These are phyloP conservation scores for Sphagnum fallax DNA, from an alignment of 228 moss, liverwort and hornwort species.

Conservation along the genomic window DNA sequence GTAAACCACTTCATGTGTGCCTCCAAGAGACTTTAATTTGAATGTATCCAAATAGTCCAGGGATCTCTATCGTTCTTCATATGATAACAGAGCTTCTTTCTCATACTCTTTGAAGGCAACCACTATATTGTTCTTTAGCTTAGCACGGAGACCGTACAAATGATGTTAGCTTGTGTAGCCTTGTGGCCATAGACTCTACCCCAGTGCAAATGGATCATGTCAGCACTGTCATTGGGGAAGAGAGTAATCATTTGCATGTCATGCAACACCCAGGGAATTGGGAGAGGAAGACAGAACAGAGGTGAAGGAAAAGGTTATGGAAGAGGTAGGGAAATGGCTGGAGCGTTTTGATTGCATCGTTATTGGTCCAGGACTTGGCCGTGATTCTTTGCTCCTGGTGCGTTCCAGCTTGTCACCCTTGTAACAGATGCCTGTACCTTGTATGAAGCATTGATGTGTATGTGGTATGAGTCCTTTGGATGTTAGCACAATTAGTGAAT, in stretches of 20 bases:
- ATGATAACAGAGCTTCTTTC: no score
- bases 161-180: no score
- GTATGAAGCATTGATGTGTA: background rate
- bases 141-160: background rate
- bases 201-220: background rate
- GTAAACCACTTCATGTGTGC: background rate
- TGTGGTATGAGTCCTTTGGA: background rate
- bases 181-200: no score
- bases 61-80: no score
- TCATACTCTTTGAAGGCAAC: no score
- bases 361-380: slow-evolving; percentile 94
- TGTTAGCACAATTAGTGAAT: background rate
- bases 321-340: slow-evolving; percentile 82
- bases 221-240: background rate
- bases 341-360: slow-evolving; percentile 74
- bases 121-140: background rate
- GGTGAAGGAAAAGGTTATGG: slow-evolving; percentile 65
- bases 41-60: no score
- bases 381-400: slow-evolving; percentile 87
- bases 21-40: background rate
- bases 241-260: background rate
- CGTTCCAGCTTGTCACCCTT: slow-evolving; percentile 3
- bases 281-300: slow-evolving; percentile 23
- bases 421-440: background rate
- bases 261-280: slow-evolving; percentile 23